Conservation (phyloP, 108 stramenopile species). For the Cylindrotheca fusiformis region DNA sequence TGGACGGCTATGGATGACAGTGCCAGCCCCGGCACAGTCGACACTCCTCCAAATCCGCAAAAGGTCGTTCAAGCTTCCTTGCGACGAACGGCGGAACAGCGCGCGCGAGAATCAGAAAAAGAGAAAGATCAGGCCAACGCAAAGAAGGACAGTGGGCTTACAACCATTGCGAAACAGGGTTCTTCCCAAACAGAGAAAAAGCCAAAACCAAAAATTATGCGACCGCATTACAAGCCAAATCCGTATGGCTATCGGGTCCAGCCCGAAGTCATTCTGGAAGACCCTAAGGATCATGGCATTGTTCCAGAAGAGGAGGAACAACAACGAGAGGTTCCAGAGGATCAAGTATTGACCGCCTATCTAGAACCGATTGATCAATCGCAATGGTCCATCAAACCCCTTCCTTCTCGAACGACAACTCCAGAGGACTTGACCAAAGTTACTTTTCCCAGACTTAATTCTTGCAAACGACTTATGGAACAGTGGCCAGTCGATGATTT, state of each 20-base stretch:
- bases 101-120: too few relatives aligned
- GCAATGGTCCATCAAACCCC: constrained; percentile 11
- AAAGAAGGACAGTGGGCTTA: too few relatives aligned
- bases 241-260: constrained; percentile 24
- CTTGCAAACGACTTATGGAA: neutral
- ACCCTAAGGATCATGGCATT: too few relatives aligned
- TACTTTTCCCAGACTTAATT: constrained; percentile 21
- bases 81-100: too few relatives aligned
- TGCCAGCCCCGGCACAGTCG: too few relatives aligned
- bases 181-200: constrained; percentile 44
- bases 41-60: too few relatives aligned
- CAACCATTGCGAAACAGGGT: too few relatives aligned
- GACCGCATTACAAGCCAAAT: constrained; percentile 20
- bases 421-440: constrained; percentile 13
- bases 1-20: too few relatives aligned
- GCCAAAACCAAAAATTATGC: constrained; percentile 6
- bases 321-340: constrained; percentile 5
- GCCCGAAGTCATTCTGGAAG: constrained; percentile 16
- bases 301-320: neutral
- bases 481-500: constrained; percentile 8
- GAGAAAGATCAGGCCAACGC: too few relatives aligned
- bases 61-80: too few relatives aligned
- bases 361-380: constrained; percentile 18
- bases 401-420: constrained; percentile 15
- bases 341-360: constrained; percentile 20